Base-by-base conservation (phyloP, 352 stramenopile genomes). In the Halophytophthora batemanensis region DNA sequence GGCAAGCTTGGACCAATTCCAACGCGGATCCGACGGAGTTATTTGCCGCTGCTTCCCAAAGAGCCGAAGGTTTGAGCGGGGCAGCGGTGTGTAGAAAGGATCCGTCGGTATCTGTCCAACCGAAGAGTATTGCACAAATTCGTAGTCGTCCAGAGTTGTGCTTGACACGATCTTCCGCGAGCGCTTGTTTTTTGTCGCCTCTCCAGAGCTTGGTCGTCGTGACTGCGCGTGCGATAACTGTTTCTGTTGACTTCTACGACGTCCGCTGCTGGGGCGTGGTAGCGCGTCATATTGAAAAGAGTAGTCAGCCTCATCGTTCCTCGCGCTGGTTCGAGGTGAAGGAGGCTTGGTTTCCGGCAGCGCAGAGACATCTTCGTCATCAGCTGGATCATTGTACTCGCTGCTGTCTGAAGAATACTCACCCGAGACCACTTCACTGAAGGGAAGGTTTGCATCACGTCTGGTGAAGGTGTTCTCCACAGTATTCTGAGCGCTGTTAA, bases 1-100 rank as follows among this genome's bases (percentile, higher is more conserved):
- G 2, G 67, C 67, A n/a, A 79, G 45, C 50, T 71, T 69, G 23
- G 60, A 47, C 72, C 72, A 83, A 29, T 76, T 66, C 45, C 56
- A 83, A 12, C 67, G 67, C 50, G 72, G 67, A 63, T 83, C 72
- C 0, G 69, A 77, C 4, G 45, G 40, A 25, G 56, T 17, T 33
- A 62, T 73, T 29, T 55, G 69, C 31, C 45, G 53, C 41, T 77
- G 68, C 29, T 50, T 66, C 15, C 63, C 55, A 38, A 58, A 21
- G 10, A 82, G 53, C 14, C 72, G 66, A 11, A 82, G 40, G 50
- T 82, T 82, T 36, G 66, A 66, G 14, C 5, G 23, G 8, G 31
- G 25, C 25, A 31, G 8, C 25, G 25, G 8, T 8, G 25, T 38
- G 17, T 22, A 56, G 11, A 60, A 57, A 13, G 41, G 21, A 23